Evolutionary conservation across 2,329 filamentous ascomycete genomes (phyloP), one percentile per base, ranked within the genome.

Genomic region (Dryadomyces quercivorus): DNA sequence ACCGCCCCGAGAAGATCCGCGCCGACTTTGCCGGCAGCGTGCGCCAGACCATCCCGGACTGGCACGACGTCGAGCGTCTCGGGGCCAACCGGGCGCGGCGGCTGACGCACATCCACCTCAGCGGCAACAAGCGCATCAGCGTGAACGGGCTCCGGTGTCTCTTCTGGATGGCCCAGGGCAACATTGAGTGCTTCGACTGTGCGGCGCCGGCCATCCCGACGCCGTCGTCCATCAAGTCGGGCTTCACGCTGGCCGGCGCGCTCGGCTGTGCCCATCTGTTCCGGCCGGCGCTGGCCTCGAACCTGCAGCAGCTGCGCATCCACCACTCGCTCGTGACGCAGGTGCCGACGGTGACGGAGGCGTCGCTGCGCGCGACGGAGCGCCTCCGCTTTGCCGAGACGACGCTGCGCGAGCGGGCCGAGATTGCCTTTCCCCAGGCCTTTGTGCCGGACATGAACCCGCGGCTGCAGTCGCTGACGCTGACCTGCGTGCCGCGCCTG

Each of bases 281-380:
- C 54, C 71, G 78, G 0, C 77, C 78, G 0, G 72, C 76, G 0
- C 66, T 76, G 51, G 77, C 76, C 1, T 73, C 75, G 1, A 78
- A 78, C 58, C 66, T 84, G 5, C 72, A 75, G 36, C 67, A 67
- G 1, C 64, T 84, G 1, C 72, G 75, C 13, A 67, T 81, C 6
- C 81, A 84, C 52, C 81, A 84, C 62, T 83, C 80, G 0, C 59
- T 82, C 2, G 72, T 84, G 6, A 84, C 81, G 0, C 71, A 73
- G 44, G 69, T 78, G 9, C 75, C 75, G 2, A 74, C 72, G 0
- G 58, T 81, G 4, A 57, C 67, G 5, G 64, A 69, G 8, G 64
- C 69, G 1, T 66, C 65, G 10, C 60, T 74, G 4, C 69, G 70
- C 3, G 59, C 63, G 2, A 59, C 70, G 55, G 63, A 66, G 9